Evolutionary conservation across 208 protist genomes (phyloP).

Genomic region (Porcisia hertigi): DNA sequence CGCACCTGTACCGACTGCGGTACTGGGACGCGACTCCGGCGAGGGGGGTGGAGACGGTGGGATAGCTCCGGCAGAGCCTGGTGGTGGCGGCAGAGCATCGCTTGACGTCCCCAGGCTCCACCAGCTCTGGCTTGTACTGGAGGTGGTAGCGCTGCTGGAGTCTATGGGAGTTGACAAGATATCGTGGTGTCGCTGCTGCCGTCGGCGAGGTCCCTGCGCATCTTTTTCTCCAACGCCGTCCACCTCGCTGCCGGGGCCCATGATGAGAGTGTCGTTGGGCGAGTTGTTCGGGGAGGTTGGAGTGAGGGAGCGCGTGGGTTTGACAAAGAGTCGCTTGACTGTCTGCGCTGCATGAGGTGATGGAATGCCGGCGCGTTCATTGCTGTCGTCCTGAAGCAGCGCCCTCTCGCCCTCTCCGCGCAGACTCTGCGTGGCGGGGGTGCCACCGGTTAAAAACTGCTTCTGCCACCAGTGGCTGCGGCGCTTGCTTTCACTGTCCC

Average conservation of each 20-base stretch:
- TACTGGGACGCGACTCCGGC: not conserved
- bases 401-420: not conserved
- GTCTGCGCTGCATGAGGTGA: not conserved
- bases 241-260: not conserved
- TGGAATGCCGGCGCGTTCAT: not conserved
- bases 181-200: not conserved
- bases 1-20: not conserved
- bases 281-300: not conserved
- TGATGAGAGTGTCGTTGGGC: slow-evolving; percentile 5
- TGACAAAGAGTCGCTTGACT: slow-evolving; percentile 9
- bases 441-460: slow-evolving; percentile 8
- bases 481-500: slow-evolving; percentile 32
- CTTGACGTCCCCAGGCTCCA: not conserved
- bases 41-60: not conserved
- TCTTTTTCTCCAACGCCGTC: not conserved
- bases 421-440: slow-evolving; percentile 16
- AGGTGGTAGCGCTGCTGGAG: not conserved
- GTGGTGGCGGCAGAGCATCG: not conserved
- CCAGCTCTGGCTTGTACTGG: not conserved
- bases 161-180: not conserved
- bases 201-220: not conserved
- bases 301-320: slow-evolving; percentile 2
- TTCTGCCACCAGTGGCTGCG: slow-evolving; percentile 29
- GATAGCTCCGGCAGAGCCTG: not conserved
- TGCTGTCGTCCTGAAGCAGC: not conserved